Conservation (phyloP, 257 asterid species). For the Ligustrum vulgare region DNA sequence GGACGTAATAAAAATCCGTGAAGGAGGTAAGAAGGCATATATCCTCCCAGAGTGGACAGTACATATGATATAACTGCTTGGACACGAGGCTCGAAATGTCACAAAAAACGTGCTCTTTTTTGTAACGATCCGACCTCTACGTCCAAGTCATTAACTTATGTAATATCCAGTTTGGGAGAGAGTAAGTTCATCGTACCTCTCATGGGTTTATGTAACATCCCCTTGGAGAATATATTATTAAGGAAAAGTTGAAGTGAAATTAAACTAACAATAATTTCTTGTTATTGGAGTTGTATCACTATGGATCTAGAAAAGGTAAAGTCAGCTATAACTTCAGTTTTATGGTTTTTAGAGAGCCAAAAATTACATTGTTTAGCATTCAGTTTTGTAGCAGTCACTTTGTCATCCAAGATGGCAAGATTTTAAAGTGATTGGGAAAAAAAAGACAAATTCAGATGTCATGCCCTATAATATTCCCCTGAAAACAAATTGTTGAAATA, state of each 20-base stretch:
- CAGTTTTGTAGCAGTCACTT: neutral
- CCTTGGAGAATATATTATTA: neutral
- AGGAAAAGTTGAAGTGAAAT: neutral
- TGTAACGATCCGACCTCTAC: no score
- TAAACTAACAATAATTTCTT: neutral
- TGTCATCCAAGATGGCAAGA: neutral
- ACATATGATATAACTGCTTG: no score
- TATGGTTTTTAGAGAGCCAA: neutral
- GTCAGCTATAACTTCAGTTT: neutral
- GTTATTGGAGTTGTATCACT: conserved; percentile 33
- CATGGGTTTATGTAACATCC: no score
- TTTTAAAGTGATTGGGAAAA: neutral
- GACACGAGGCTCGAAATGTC: no score
- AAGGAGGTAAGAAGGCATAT: no score
- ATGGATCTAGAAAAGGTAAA: neutral
- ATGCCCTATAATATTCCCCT: neutral
- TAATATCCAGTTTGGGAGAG: no score
- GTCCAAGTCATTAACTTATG: no score
- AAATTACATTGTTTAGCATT: no score
- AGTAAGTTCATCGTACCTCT: no score
- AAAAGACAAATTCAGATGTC: neutral
- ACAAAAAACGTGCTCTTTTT: no score
- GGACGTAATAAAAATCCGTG: no score
- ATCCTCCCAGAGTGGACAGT: no score
- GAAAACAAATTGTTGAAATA: neutral